A percentile compares a stretch with the other conserved stretches of the same genome.
phyloP scores from a whole-genome alignment of 306 rosid species.

The Fragaria vesca region DNA sequence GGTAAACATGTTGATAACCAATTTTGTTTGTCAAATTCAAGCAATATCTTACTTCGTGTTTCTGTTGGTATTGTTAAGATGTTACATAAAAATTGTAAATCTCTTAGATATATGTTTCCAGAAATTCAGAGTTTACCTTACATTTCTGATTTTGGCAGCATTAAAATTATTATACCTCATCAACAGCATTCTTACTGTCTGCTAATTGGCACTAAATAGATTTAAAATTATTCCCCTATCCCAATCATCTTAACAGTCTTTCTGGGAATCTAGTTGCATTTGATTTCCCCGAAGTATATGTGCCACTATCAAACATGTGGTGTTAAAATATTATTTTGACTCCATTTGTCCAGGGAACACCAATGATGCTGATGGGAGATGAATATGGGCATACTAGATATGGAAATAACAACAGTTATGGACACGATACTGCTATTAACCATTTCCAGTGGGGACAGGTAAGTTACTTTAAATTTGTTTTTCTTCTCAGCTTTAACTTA shows the following conservation, averaged over 20 bases:
- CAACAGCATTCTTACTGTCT: neutral
- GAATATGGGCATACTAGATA: slow-evolving; percentile 88
- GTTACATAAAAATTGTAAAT: neutral
- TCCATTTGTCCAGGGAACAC: slow-evolving; percentile 70
- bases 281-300: neutral
- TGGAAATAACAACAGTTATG: slow-evolving; percentile 95
- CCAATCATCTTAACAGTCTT: neutral
- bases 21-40: neutral
- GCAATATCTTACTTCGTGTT: neutral
- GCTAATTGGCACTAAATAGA: neutral
- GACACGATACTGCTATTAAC: slow-evolving; percentile 78
- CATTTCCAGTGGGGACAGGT: slow-evolving; percentile 86
- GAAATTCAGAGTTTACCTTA: neutral
- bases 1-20: slow-evolving; percentile 42
- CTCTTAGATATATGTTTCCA: slow-evolving; percentile 1
- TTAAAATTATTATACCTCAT: neutral
- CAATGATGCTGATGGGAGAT: slow-evolving; percentile 99
- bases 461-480: slow-evolving; percentile 3
- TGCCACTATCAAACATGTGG: slow-evolving; percentile 15
- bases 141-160: neutral
- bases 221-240: neutral
- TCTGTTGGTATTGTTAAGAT: neutral
- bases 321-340: slow-evolving; percentile 24
- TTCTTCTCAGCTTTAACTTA: slow-evolving; percentile 28
- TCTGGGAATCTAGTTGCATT: neutral